A percentile compares a stretch with the other conserved stretches of the same genome.
Conservation (phyloP, 345 rosid species). For the Erodium maritimum region DNA sequence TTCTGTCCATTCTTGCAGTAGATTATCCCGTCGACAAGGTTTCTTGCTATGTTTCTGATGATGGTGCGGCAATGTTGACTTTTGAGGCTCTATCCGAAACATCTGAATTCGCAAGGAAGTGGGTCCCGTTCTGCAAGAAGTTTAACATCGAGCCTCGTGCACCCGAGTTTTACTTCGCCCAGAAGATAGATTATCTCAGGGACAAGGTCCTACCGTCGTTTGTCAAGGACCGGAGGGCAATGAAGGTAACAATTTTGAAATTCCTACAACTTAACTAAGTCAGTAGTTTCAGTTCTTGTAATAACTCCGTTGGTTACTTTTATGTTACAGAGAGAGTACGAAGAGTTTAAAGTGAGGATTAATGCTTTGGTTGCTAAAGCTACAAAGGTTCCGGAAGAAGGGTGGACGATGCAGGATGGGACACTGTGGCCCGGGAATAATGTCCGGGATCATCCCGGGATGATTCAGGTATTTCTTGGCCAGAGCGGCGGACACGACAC, state of each 20-base stretch:
- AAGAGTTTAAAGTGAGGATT: conserved; percentile 53
- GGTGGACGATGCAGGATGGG: conserved; percentile 70
- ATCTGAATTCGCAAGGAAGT: conserved; percentile 57
- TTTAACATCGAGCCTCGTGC: conserved; percentile 58
- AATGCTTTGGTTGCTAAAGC: conserved; percentile 57
- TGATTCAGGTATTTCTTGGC: conserved; percentile 64
- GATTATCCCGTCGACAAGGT: conserved; percentile 66
- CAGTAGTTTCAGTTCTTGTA: background rate
- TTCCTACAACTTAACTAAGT: background rate
- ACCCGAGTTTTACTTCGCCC: conserved; percentile 59
- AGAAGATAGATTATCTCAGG: conserved; percentile 46
- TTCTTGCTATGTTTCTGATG: conserved; percentile 65
- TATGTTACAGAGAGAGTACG: conserved; percentile 47
- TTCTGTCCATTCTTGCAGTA: conserved; percentile 56
- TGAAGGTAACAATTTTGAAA: conserved; percentile 34
- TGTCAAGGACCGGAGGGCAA: conserved; percentile 53
- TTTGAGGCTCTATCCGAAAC: conserved; percentile 59
- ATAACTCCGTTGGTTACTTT: conserved; percentile 3
- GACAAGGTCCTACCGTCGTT: conserved; percentile 45
- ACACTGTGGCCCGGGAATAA: conserved; percentile 75
- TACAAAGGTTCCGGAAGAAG: conserved; percentile 49
- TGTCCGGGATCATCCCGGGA: conserved; percentile 51
- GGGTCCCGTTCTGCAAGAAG: conserved; percentile 67
- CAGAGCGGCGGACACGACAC: conserved; percentile 42
- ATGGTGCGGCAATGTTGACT: conserved; percentile 64